Evolutionary conservation across 257 asterid genomes (phyloP), one percentile per base, ranked within the genome.

Genomic region (Fraxinus pennsylvanica): DNA sequence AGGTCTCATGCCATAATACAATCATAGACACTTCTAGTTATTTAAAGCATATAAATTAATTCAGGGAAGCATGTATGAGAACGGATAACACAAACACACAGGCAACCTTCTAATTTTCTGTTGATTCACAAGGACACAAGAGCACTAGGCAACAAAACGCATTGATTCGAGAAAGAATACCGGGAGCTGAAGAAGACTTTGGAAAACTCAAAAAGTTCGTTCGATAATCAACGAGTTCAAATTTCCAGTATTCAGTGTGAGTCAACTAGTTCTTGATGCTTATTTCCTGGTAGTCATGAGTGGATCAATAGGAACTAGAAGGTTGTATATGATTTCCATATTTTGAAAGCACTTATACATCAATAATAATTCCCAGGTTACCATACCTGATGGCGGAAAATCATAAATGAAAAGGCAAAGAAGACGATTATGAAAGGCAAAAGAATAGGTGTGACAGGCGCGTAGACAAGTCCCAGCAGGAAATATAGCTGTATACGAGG

Each of bases 341-440:
- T 59, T 22, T 21, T 59, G 5, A 59, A 57, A 59, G 30, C 6
- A 1, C 29, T 21, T 1, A 1, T n/a, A 17, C 9, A 21, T 54
- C 29, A 59, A 59, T 59, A 59, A n/a, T 21, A 59, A 8, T n/a
- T 35, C 66, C 22, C 57, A 39, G 57, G n/a, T 41, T 27, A 72
- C 25, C 65, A 25, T 82, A 94, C 98, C 96, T 94, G 98, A 78
- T 92, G 98, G 74, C 98, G 96, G 86, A 82, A 94, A 65, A 94
- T 86, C 84, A 89, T 22, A 74, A 82, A 94, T 57, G 96, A 78
- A 15, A 94, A 89, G 36, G 91, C 93, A 68, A 94, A 94, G 87
- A 90, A 94, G 84, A 89, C 57, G 39, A 94, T 78, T 82, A 94
- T 92, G 90, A 94, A 94, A 15, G 98, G 98, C 79, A 94, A 83